phyloP scores from a whole-genome alignment of 805 yeast species.

The Lipomyces sp. region DNA sequence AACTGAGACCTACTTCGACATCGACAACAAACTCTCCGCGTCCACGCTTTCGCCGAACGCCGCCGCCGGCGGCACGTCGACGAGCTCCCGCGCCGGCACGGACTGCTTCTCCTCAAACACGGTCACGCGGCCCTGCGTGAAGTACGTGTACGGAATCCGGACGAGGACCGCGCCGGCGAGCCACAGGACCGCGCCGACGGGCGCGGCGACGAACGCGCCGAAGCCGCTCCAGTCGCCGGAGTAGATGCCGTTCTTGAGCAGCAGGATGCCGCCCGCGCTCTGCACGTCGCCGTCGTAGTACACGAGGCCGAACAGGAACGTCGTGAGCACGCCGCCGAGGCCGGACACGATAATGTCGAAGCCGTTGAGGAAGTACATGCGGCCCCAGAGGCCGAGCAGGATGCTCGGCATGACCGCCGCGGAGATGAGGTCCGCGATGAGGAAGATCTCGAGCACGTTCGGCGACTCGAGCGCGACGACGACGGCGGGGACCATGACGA shows the following conservation, averaged over 20 bases:
- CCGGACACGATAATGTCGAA: slow-evolving; percentile 83
- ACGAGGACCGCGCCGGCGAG: slow-evolving; percentile 17
- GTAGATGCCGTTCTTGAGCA: slow-evolving; percentile 67
- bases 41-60: background rate
- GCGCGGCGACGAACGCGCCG: slow-evolving; percentile 91
- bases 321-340: slow-evolving; percentile 73
- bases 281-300: slow-evolving; percentile 63
- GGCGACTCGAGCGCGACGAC: slow-evolving; percentile 82
- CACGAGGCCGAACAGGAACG: slow-evolving; percentile 78
- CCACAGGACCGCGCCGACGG: slow-evolving; percentile 68
- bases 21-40: background rate
- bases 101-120: slow-evolving; percentile 15
- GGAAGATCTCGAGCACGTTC: slow-evolving; percentile 77
- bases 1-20: too few relatives aligned
- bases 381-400: slow-evolving; percentile 69
- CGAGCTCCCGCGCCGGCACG: slow-evolving; percentile 3
- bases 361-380: slow-evolving; percentile 68
- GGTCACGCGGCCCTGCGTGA: slow-evolving; percentile 1
- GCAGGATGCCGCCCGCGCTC: slow-evolving; percentile 72
- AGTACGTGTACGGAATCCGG: slow-evolving; percentile 8
- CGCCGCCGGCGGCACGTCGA: background rate
- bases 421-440: slow-evolving; percentile 87
- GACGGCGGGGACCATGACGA: slow-evolving; percentile 81
- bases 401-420: slow-evolving; percentile 82
- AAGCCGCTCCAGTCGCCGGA: slow-evolving; percentile 87